Conservation (phyloP, 805 yeast species). For the Candida wancherniae region DNA sequence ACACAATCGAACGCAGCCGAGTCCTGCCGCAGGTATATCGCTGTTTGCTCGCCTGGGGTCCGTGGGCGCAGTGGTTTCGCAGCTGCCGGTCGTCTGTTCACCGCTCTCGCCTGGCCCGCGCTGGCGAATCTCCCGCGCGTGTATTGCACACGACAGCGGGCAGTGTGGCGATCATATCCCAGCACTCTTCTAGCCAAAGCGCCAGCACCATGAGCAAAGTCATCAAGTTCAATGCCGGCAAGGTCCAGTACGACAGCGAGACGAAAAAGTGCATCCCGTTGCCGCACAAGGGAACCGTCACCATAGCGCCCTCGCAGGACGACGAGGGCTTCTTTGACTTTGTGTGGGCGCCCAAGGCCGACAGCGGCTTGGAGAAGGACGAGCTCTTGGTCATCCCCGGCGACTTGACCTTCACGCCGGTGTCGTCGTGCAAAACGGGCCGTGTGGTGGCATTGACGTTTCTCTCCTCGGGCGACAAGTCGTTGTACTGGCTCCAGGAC, state of each 20-base stretch:
- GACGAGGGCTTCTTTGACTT: slow-evolving; percentile 70
- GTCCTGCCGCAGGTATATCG: no score
- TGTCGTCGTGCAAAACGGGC: slow-evolving; percentile 67
- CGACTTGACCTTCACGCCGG: slow-evolving; percentile 73
- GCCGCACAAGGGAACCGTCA: slow-evolving; percentile 62
- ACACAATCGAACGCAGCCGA: no score
- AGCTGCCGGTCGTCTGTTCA: no score
- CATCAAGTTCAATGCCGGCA: slow-evolving; percentile 73
- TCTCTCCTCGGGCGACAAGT: slow-evolving; percentile 56
- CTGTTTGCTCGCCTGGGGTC: no score
- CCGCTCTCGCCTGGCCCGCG: no score
- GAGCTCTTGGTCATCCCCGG: slow-evolving; percentile 78
- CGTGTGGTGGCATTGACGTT: slow-evolving; percentile 69
- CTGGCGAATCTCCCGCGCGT: no score
- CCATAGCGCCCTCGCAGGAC: slow-evolving; percentile 57
- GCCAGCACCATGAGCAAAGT: slow-evolving; percentile 16
- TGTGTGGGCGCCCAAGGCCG: slow-evolving; percentile 66
- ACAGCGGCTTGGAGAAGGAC: slow-evolving; percentile 44
- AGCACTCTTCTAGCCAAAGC: no score
- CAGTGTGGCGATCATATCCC: no score
- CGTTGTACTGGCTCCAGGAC: slow-evolving; percentile 74
- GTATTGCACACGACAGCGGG: no score
- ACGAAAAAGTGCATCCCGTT: slow-evolving; percentile 65
- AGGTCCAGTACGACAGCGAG: slow-evolving; percentile 59
- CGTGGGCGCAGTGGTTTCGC: no score